A percentile compares a stretch with the other conserved stretches of the same genome.
Conservation (phyloP, 2,329 filamentous ascomycete genomes). For the Beauveria pseudobassiana region DNA sequence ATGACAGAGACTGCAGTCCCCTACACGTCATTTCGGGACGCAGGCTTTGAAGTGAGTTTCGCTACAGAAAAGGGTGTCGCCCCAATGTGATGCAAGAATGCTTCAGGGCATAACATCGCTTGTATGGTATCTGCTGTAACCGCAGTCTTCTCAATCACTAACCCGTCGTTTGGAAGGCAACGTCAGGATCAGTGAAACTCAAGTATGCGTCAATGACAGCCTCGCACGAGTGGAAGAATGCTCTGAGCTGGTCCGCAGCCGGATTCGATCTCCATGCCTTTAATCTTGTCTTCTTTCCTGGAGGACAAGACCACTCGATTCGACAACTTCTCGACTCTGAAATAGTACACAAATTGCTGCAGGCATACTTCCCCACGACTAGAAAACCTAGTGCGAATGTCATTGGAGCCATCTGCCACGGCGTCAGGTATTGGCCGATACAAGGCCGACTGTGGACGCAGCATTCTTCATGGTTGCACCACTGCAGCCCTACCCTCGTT, state of each 20-base stretch:
- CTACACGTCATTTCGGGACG: too few species aligned
- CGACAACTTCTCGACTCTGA: slow-evolving; percentile 43
- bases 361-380: slow-evolving; percentile 40
- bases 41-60: too few species aligned
- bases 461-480: slow-evolving; percentile 36
- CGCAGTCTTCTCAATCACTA: too few species aligned
- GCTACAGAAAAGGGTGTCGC: too few species aligned
- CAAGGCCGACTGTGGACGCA: slow-evolving; percentile 25
- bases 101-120: too few species aligned
- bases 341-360: slow-evolving; percentile 35
- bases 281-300: slow-evolving; percentile 42
- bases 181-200: too few species aligned
- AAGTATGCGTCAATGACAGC: slow-evolving; percentile 35
- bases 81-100: too few species aligned
- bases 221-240: slow-evolving; percentile 33
- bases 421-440: slow-evolving; percentile 40
- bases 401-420: slow-evolving; percentile 44
- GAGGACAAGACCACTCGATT: slow-evolving; percentile 46
- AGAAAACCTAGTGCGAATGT: slow-evolving; percentile 32
- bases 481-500: slow-evolving; percentile 42
- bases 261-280: slow-evolving; percentile 37
- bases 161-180: too few species aligned
- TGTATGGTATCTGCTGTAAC: too few species aligned
- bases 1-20: too few species aligned
- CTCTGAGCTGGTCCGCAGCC: slow-evolving; percentile 36